Evolutionary conservation across 1,284 basidiomycete genomes (phyloP), one percentile per base, ranked within the genome.

Genomic region (Crepidotus sp.): DNA sequence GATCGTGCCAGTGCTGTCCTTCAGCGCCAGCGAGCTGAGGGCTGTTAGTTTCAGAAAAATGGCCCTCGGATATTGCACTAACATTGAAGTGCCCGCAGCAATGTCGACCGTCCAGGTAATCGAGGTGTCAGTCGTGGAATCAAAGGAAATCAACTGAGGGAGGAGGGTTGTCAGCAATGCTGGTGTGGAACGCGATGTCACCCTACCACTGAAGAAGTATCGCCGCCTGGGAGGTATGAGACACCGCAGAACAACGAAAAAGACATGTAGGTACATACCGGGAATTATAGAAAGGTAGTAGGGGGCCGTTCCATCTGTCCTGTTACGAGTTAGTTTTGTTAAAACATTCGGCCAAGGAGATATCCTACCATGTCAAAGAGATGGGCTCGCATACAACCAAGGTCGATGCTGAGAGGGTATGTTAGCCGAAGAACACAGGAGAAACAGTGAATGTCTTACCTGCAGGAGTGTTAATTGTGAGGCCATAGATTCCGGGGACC

Each of bases 1-100:
- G 25, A 39, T 33, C 18, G 43, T 33, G 13, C 43, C 43, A 1
- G 43, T 45, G 36, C 43, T 45, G 43, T 45, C 43, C 36, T 38
- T 45, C 13, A 45, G 4, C n/a, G 18, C 30, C 35, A 36, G 11
- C 9, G 35, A 15, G 35, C 35, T 36, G 10, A 11, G 13, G 9
- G n/a, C 13, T 18, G 6, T 30, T 5, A 15, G 15, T 17, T 11
- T 30, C 9, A 30, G 3, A 15, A 14, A 2, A 32, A 15, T 8
- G 17, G 31, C 7, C 4, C 6, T 18, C 14, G 14, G 3, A 5
- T 13, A n/a, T 24, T 37, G 9, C 3, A 21, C 43, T 19, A 14
- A 39, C 36, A 39, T 45, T 3, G 36, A 38, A n/a, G 43, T 45
- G 15, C 31, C 36, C 15, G 43, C 25, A 13, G 34, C 36, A 4